Base-by-base conservation (phyloP, 306 rosid genomes). In the Pachyrhizus erosus region DNA sequence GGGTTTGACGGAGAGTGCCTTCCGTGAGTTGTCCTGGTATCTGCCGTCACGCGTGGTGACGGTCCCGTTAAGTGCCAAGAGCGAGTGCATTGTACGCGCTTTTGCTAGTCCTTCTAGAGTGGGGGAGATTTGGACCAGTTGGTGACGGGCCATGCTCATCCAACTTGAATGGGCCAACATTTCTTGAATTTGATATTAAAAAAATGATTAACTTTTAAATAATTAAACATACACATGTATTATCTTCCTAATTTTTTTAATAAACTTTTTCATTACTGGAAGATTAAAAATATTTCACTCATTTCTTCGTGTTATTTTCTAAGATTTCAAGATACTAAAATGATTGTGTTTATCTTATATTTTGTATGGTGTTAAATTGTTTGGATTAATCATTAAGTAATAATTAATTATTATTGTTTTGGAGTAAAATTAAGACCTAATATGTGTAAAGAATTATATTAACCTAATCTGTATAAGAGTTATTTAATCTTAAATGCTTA, bases 41-140 rank as follows among this genome's bases (percentile, higher is more conserved):
- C 55, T 52, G 62, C 91, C 92, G 92, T 93, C 84, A 93, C 92
- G 87, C 71, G 84, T 83, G 76, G 84, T 86, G 81, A 92, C 92
- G 92, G 92, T 89, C 88, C 93, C 94, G 99, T 96, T 96, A 96
- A 91, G 91, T 89, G 86, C 78, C 43, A 48, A 46, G 26, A 45
- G 45, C 20, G 48, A 48, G 82, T 84, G 82, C 4, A 20, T 3
- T 80, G 0, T 18, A 80, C 87, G 79, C 87, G 78, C 82, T 37
- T 84, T n/a, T 6, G 52, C 13, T 75, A n/a, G 4, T 76, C 42
- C 9, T 37, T 33, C 34, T 26, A 10, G 45, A 13, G 45, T 49
- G 68, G 61, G 37, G 84, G 80, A 10, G 23, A 9, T 73, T 43
- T 13, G 72, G 70, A 39, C 49, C 15, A 15, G 34, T 9, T 33